Base-by-base conservation (phyloP, 805 yeast species). In the Lipomyces oligophaga region DNA sequence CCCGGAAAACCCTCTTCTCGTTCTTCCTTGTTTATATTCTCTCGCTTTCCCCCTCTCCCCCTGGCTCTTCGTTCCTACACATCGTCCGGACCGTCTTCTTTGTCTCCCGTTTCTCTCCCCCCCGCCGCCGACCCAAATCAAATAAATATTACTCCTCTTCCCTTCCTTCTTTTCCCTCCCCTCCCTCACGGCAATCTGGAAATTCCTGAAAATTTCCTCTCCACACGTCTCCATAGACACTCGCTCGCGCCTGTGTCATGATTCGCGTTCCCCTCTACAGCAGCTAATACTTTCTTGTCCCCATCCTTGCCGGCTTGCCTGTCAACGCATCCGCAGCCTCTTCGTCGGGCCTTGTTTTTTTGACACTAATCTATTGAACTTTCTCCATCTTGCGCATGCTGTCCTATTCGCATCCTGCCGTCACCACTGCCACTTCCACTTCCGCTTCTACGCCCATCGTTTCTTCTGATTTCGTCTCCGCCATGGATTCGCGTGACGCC, bases 401-500 rank as follows among this genome's bases (percentile, higher is more conserved):
- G n/a, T n/a, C n/a, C n/a, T n/a, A n/a, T n/a, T n/a, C n/a, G n/a
- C 38, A 27, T 16, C 21, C 38, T 6, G 16, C 15, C 25, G 38
- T 27, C 21, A 18, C 25, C 38, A 27, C 38, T 18, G 27, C 13
- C 38, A 7, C 36, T 19, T 34, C 38, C 38, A 26, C 34, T 16
- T 19, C 38, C 8, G 41, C 21, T 24, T 16, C 33, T 36, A 26
- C 22, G 13, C 32, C 15, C 38, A 25, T 34, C 38, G n/a, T 33
- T 54, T 81, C 79, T 61, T 81, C 19, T 20, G 5, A 15, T 20
- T 13, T 20, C 27, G 5, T 20, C 34, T 31, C 34, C 15, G 15
- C 16, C 33, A 48, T 48, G 53, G 53, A 48, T 42, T 19, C 48
- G 13, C 52, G 53, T 26, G 53, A 48, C 43, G 24, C 53, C 8